These are phyloP conservation scores for Chaetomidium leptoderma DNA, from an alignment of 495 filamentous ascomycete species.

Conservation along the genomic window DNA sequence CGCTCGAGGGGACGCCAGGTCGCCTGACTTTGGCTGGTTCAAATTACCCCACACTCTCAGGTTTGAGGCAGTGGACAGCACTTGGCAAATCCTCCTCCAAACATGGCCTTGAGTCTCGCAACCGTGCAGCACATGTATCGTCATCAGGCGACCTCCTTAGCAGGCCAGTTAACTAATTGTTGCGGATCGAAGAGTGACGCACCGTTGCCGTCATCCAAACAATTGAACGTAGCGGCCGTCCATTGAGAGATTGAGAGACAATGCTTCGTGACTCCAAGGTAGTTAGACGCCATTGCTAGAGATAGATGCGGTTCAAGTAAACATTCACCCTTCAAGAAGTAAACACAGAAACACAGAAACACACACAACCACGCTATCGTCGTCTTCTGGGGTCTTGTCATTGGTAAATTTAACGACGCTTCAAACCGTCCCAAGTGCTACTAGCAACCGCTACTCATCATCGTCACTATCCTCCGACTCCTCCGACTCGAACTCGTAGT, in stretches of 20 bases:
- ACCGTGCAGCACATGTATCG: too few relatives aligned
- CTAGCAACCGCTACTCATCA: slow-evolving; percentile 23
- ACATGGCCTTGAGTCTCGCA: too few relatives aligned
- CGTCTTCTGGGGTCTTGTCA: too few relatives aligned
- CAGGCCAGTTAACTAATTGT: too few relatives aligned
- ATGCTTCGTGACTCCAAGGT: not conserved
- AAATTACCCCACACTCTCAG: slow-evolving; percentile 2
- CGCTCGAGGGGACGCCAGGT: too few relatives aligned
- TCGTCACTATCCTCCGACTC: slow-evolving; percentile 45
- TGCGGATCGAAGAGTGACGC: too few relatives aligned
- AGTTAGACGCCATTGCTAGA: not conserved
- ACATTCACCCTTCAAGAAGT: not conserved
- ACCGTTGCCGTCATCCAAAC: not conserved
- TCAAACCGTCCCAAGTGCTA: too few relatives aligned
- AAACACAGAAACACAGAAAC: not conserved
- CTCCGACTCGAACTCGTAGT: slow-evolving; percentile 43
- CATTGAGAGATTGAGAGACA: not conserved
- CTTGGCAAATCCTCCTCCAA: not conserved
- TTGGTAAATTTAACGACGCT: not conserved
- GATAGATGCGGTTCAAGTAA: not conserved
- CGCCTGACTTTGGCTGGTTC: not conserved
- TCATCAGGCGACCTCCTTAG: too few relatives aligned
- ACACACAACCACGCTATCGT: not conserved
- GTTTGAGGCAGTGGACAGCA: not conserved
- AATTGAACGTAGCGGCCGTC: not conserved